Conservation (phyloP, 2,329 filamentous ascomycete species). For the Emergomyces orientalis region DNA sequence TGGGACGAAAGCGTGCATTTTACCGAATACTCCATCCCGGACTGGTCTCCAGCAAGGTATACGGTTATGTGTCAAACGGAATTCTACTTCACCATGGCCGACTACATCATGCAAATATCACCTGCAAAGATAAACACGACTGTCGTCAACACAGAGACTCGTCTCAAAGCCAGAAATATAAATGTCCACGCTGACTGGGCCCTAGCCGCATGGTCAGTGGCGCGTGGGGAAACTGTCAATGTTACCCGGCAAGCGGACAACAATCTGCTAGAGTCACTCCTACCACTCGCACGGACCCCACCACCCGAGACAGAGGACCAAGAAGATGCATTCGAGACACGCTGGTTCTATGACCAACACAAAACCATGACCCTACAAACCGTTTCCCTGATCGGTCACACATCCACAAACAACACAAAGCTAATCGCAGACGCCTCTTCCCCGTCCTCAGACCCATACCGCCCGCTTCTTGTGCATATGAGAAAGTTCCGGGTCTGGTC, state of each 20-base stretch:
- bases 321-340: background rate
- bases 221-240: background rate
- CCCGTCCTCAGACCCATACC: background rate
- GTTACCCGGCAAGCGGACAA: background rate
- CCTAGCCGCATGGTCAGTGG: slow-evolving; percentile 21
- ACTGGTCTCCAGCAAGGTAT: background rate
- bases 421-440: background rate
- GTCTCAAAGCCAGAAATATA: background rate
- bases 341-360: background rate
- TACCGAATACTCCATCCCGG: background rate
- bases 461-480: background rate
- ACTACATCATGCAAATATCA: slow-evolving; percentile 19
- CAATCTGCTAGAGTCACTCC: background rate
- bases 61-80: background rate
- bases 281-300: background rate
- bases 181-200: slow-evolving; percentile 21
- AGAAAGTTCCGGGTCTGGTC: background rate
- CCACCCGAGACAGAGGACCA: background rate
- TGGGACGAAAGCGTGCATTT: background rate
- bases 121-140: slow-evolving; percentile 15
- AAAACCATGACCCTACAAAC: background rate
- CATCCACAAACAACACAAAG: background rate
- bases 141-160: slow-evolving; percentile 12
- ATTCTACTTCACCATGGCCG: background rate
- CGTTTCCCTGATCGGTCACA: background rate